Evolutionary conservation across 1,284 basidiomycete genomes (phyloP), one percentile per base, ranked within the genome.

Genomic region (Porogramme epimiltina): DNA sequence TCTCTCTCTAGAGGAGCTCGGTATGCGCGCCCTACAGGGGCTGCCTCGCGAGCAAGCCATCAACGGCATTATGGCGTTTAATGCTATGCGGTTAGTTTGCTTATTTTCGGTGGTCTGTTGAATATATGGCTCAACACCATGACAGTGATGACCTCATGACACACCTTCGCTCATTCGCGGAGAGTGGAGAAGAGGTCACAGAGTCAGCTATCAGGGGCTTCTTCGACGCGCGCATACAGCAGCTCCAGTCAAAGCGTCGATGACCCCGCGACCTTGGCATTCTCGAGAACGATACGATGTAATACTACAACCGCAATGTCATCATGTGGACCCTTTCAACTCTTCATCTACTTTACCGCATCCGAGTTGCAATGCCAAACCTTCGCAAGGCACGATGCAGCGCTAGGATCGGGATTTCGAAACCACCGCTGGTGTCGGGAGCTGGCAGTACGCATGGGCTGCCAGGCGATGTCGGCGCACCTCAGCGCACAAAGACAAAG

Each of bases 51-150:
- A 90, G 46, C 80, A 76, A 43, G 87, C 88, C 2, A 80, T 92
- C 51, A 86, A 92, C 61, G 87, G 90, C 1, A 90, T 92, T 31
- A 79, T 82, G 49, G 89, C 87, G 2, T 91, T 89, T 70, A 90
- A 91, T 61, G 73, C 78, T 49, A 85, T 92, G 87, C 76, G 86
- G 89, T 90, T 55, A 49, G 79, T 68, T 5, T 16, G 5, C 9
- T 37, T 6, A 6, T 9, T 18, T 16, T 5, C 8, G n/a, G n/a
- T 37, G 11, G 13, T 36, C 25, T 25, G 24, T 15, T 55, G 24
- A 25, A 18, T 26, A 9, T 31, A 5, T 20, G 0, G 28, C 19
- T 37, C 26, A 19, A 18, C n/a, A 11, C 13, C 15, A 16, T 18
- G 22, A 4, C 62, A 90, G 89, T 45, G 87, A 91, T 60, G 78